A percentile compares a stretch with the other conserved stretches of the same genome.
Evolutionary conservation across 345 rosid species (phyloP).

Genomic region (Syzygium jambos): DNA sequence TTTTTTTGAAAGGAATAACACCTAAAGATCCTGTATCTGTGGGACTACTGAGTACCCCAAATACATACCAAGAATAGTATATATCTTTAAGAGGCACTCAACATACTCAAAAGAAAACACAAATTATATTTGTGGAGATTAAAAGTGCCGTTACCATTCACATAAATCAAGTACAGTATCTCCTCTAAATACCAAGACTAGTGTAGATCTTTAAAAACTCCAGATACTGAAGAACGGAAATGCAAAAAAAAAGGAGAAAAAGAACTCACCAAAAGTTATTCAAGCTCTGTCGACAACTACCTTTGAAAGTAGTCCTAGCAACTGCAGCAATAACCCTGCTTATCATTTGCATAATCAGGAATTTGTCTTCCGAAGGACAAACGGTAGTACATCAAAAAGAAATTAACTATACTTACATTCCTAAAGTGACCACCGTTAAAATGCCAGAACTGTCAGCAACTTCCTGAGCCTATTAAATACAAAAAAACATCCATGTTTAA

Average conservation of each 20-base stretch:
- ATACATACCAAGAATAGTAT: no score
- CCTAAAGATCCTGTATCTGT: not conserved
- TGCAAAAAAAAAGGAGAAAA: not conserved
- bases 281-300: constrained; percentile 76
- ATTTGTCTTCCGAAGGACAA: not conserved
- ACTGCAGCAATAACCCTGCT: constrained; percentile 75
- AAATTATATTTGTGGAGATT: not conserved
- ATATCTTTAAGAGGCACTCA: no score
- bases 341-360: not conserved
- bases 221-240: not conserved
- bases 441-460: constrained; percentile 77
- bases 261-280: constrained; percentile 75
- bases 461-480: constrained; percentile 59
- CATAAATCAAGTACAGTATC: not conserved
- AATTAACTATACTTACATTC: constrained; percentile 52
- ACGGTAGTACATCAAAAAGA: constrained; percentile 2
- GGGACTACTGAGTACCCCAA: no score
- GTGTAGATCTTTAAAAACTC: not conserved
- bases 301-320: constrained; percentile 82
- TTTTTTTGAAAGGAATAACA: not conserved
- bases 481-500: constrained; percentile 5
- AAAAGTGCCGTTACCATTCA: not conserved
- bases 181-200: not conserved
- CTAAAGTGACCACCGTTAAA: constrained; percentile 83
- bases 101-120: not conserved